phyloP scores from a whole-genome alignment of 495 filamentous ascomycete genomes.

The Aspergillus wentii region DNA sequence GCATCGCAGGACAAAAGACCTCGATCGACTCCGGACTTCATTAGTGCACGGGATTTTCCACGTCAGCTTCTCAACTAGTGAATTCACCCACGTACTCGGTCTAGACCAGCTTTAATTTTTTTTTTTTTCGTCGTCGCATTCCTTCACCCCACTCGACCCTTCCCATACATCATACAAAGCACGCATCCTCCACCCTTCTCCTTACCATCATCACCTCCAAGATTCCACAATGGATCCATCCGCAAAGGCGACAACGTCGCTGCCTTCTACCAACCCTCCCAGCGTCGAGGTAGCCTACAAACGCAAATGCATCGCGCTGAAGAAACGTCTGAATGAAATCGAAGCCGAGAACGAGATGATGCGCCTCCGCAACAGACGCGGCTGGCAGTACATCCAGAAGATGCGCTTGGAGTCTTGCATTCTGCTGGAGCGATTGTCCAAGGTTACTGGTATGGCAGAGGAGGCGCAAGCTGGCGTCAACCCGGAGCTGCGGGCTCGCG shows the following conservation, averaged over 20 bases:
- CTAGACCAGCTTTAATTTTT: too few species aligned
- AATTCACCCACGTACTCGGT: too few species aligned
- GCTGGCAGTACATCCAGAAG: conserved; percentile 79
- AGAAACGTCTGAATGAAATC: conserved; percentile 83
- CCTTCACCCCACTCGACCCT: not conserved
- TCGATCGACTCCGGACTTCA: too few species aligned
- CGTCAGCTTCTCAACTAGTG: too few species aligned
- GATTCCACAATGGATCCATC: conserved; percentile 25
- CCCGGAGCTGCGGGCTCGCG: conserved; percentile 32
- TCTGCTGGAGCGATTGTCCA: conserved; percentile 80
- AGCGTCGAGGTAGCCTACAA: conserved; percentile 96
- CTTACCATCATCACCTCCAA: not conserved
- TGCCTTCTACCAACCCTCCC: conserved; percentile 54
- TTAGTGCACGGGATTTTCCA: too few species aligned
- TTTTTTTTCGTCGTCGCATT: not conserved
- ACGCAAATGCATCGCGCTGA: conserved; percentile 92
- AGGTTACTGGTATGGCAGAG: conserved; percentile 71
- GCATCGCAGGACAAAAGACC: too few species aligned
- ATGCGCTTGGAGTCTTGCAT: conserved; percentile 88
- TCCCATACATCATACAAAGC: too few species aligned
- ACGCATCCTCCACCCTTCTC: conserved; percentile 1
- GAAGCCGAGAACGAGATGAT: conserved; percentile 82
- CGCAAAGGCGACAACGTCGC: conserved; percentile 15
- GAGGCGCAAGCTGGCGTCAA: conserved; percentile 32
- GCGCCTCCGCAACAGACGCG: conserved; percentile 70